Evolutionary conservation across 306 rosid species (phyloP).

Genomic region (Cucurbita argyrosperma): DNA sequence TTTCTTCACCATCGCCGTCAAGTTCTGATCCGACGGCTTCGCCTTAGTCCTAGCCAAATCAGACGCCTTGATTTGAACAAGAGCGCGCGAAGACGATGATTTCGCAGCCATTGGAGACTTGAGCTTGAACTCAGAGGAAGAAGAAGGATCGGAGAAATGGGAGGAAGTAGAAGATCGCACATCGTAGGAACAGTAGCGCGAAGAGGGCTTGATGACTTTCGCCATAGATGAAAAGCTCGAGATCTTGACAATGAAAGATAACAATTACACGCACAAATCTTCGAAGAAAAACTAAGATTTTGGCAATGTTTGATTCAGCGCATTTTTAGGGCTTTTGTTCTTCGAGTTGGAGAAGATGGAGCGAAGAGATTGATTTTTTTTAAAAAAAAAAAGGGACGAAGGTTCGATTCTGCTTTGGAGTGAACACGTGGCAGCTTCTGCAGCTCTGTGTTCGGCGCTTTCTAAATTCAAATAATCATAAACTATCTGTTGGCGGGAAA

Average conservation of each 20-base stretch:
- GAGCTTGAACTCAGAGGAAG: constrained; percentile 43
- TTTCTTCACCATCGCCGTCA: constrained; percentile 61
- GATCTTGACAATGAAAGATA: not conserved
- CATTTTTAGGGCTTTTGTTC: not conserved
- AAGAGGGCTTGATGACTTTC: constrained; percentile 38
- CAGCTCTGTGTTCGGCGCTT: constrained; percentile 25
- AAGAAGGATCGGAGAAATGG: constrained; percentile 59
- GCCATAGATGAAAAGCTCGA: constrained; percentile 23
- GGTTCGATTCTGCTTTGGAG: not conserved
- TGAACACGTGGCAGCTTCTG: constrained; percentile 35
- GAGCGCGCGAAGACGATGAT: constrained; percentile 39
- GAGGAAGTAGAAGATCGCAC: constrained; percentile 67
- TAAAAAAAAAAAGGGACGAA: not conserved
- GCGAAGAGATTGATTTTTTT: not conserved
- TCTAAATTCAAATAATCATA: constrained; percentile 35
- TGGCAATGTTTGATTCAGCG: not conserved
- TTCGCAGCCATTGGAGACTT: constrained; percentile 8
- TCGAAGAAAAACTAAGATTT: not conserved
- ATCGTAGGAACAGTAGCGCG: constrained; percentile 74
- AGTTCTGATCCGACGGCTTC: constrained; percentile 39
- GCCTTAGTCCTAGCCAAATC: constrained; percentile 15
- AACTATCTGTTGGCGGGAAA: constrained; percentile 1
- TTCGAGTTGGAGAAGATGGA: not conserved
- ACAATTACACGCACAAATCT: not conserved
- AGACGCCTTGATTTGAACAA: constrained; percentile 41